Conservation (phyloP, 2,329 filamentous ascomycete species). For the Aspergillus aculeatus region DNA sequence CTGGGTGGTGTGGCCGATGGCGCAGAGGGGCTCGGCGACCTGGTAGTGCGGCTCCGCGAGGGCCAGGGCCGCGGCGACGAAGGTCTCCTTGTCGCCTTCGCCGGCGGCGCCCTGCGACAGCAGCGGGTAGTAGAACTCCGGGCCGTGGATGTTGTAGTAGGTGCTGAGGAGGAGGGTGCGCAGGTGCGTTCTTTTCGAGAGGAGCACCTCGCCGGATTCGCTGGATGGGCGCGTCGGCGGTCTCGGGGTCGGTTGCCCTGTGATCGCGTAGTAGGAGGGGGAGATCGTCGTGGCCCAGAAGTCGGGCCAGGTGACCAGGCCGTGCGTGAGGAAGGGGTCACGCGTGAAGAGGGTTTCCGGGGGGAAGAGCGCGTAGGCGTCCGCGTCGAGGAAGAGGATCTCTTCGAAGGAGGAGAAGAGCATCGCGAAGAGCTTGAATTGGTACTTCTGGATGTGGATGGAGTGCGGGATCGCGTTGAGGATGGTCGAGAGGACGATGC, state of each 20-base stretch:
- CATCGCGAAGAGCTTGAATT: conserved; percentile 51
- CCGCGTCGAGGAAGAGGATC: conserved; percentile 51
- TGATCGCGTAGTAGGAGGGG: conserved; percentile 41
- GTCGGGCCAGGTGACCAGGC: conserved; percentile 51
- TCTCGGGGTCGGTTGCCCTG: conserved; percentile 26
- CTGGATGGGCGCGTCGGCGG: conserved; percentile 32
- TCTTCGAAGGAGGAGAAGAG: conserved; percentile 52
- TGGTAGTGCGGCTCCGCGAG: conserved; percentile 43
- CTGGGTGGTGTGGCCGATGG: conserved; percentile 32
- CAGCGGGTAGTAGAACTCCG: conserved; percentile 46
- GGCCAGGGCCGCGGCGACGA: conserved; percentile 46
- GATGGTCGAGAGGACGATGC: conserved; percentile 47
- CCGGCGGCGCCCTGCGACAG: conserved; percentile 49
- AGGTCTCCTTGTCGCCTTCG: conserved; percentile 54
- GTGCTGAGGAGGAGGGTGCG: conserved; percentile 46
- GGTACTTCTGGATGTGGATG: conserved; percentile 43
- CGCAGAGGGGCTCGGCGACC: conserved; percentile 38
- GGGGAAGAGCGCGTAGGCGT: conserved; percentile 45
- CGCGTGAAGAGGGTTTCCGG: conserved; percentile 44
- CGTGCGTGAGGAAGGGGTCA: conserved; percentile 42
- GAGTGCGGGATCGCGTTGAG: conserved; percentile 30
- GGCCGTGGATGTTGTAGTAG: conserved; percentile 53
- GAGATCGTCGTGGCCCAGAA: conserved; percentile 46
- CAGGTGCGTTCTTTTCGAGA: conserved; percentile 45
- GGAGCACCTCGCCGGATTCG: conserved; percentile 48